Conservation (phyloP, 768 basidiomycete genomes). For the Suillus variegatus region DNA sequence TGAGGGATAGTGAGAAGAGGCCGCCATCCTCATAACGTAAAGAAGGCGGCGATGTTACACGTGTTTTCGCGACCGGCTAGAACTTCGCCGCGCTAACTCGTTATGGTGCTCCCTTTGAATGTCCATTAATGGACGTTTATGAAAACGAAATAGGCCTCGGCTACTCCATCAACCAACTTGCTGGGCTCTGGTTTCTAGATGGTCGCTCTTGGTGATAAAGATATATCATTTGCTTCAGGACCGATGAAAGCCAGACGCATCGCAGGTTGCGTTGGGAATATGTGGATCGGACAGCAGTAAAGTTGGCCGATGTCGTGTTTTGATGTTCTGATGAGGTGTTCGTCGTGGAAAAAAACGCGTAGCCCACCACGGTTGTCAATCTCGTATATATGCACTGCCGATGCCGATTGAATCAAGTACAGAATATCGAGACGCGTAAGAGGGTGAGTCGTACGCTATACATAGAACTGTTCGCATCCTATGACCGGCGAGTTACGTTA, state of each 20-base stretch:
- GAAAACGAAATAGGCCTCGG: background rate
- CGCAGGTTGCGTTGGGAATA: background rate
- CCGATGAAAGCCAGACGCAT: background rate
- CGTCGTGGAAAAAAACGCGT: background rate
- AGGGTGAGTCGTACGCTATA: background rate
- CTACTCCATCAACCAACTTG: background rate
- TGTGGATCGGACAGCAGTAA: background rate
- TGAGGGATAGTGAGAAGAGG: background rate
- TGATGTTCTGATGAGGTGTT: background rate
- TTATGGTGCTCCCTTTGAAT: constrained; percentile 1
- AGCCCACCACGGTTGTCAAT: background rate
- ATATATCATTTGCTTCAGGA: background rate
- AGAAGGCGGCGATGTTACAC: constrained; percentile 5
- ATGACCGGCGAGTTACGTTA: background rate
- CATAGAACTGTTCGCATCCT: background rate
- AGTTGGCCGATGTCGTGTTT: background rate
- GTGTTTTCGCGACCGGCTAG: background rate
- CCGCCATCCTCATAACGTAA: background rate
- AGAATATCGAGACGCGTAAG: background rate
- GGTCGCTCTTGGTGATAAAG: no score
- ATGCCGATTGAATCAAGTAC: background rate
- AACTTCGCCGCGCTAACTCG: background rate
- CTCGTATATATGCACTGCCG: background rate
- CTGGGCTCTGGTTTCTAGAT: background rate
- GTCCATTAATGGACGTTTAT: background rate